A percentile compares a stretch with the other conserved stretches of the same genome.
These are phyloP conservation scores for Diplocarpon mali DNA, from an alignment of 2,329 filamentous ascomycete genomes.

Conservation along the genomic window DNA sequence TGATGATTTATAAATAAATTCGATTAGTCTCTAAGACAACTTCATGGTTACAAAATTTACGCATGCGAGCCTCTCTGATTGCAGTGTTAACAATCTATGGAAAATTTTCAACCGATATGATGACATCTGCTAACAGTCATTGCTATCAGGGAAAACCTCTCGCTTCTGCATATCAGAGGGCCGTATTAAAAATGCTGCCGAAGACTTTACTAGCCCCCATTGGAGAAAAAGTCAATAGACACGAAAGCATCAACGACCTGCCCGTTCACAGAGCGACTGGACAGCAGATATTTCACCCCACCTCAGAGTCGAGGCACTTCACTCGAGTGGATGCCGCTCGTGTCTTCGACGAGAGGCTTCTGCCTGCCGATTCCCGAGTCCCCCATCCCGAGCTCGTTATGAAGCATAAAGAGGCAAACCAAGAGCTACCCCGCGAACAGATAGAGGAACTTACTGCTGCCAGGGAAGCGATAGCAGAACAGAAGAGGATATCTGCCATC, in stretches of 20 bases:
- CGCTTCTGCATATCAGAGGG: slow-evolving; percentile 64
- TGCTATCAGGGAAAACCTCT: slow-evolving; percentile 57
- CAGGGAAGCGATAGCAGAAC: slow-evolving; percentile 28
- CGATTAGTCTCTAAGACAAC: slow-evolving; percentile 99
- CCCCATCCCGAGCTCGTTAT: slow-evolving; percentile 51
- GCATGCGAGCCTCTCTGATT: slow-evolving; percentile 67
- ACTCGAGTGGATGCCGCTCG: slow-evolving; percentile 55
- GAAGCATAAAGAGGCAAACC: slow-evolving; percentile 38
- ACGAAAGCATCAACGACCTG: slow-evolving; percentile 55
- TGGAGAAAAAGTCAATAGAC: slow-evolving; percentile 17
- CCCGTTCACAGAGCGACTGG: slow-evolving; percentile 49
- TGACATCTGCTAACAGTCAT: slow-evolving; percentile 14
- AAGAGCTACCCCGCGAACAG: slow-evolving; percentile 30
- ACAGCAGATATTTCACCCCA: slow-evolving; percentile 54
- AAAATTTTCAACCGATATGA: slow-evolving; percentile 2
- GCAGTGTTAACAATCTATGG: slow-evolving; percentile 2
- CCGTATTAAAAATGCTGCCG: slow-evolving; percentile 72
- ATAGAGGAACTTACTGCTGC: not conserved
- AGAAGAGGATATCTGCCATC: slow-evolving; percentile 33
- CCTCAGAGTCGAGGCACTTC: slow-evolving; percentile 50
- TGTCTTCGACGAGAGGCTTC: slow-evolving; percentile 49
- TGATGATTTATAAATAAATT: slow-evolving; percentile 69
- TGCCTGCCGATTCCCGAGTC: slow-evolving; percentile 49
- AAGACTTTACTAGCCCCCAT: slow-evolving; percentile 32
- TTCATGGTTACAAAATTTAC: slow-evolving; percentile 76